A percentile compares a stretch with the other conserved stretches of the same genome.
Conservation (phyloP, 2,329 filamentous ascomycete genomes). For the Hypoxylon sp. region DNA sequence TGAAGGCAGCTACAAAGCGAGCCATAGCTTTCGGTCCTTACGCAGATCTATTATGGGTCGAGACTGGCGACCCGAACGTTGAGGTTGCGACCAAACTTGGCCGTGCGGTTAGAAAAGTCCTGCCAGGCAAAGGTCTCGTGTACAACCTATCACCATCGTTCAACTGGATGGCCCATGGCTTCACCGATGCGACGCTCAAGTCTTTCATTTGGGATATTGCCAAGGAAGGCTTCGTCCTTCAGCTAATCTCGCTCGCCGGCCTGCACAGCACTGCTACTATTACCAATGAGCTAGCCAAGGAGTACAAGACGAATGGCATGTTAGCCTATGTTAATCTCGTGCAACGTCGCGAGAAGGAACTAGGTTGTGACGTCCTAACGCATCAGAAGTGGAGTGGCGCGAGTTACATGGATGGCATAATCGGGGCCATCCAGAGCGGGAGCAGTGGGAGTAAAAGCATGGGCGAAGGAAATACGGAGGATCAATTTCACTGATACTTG, state of each 20-base stretch:
- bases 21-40: conserved; percentile 92
- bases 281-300: conserved; percentile 80
- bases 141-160: conserved; percentile 98
- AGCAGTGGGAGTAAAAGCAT: conserved; percentile 92
- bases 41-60: conserved; percentile 96
- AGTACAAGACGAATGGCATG: conserved; percentile 94
- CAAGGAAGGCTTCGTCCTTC: conserved; percentile 82
- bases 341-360: conserved; percentile 89
- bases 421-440: conserved; percentile 91
- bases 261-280: conserved; percentile 76
- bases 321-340: conserved; percentile 96
- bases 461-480: conserved; percentile 94
- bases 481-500: conserved; percentile 64
- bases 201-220: conserved; percentile 98
- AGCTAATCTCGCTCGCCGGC: conserved; percentile 77
- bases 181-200: conserved; percentile 84
- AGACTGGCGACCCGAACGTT: conserved; percentile 91
- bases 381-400: conserved; percentile 88
- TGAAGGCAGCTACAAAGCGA: conserved; percentile 90
- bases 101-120: conserved; percentile 76
- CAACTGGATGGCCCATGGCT: conserved; percentile 98
- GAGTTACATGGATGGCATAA: conserved; percentile 85
- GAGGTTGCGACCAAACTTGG: conserved; percentile 82
- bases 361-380: conserved; percentile 91
- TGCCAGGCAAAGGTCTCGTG: conserved; percentile 88